phyloP scores from a whole-genome alignment of 1,139 yeast species.

The Nakaseomyces kungkrabaensis region DNA sequence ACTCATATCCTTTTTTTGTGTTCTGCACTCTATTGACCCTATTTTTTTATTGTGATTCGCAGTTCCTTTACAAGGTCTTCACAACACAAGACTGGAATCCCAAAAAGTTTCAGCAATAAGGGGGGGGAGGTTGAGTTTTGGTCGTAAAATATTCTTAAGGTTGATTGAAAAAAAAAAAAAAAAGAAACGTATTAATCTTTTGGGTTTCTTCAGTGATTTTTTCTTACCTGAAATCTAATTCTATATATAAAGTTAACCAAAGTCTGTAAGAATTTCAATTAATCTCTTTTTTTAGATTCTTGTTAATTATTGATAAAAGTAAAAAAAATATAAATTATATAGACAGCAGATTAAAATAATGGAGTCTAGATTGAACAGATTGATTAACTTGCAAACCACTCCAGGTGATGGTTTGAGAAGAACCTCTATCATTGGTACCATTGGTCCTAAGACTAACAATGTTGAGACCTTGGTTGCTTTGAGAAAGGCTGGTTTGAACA shows the following conservation, averaged over 20 bases:
- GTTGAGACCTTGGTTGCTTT: slow-evolving; percentile 76
- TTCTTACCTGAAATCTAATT: too few species aligned
- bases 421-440: slow-evolving; percentile 94
- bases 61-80: too few species aligned
- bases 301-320: background rate
- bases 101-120: background rate
- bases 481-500: slow-evolving; percentile 94
- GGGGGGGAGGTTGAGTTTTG: background rate
- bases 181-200: too few species aligned
- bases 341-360: background rate
- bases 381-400: slow-evolving; percentile 65
- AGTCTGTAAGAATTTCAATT: too few species aligned
- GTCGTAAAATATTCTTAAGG: too few species aligned
- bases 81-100: background rate
- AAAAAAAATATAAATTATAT: background rate
- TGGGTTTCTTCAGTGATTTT: too few species aligned
- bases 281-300: too few species aligned
- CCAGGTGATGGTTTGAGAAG: slow-evolving; percentile 86
- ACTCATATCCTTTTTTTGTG: too few species aligned
- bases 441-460: slow-evolving; percentile 92
- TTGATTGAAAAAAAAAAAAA: too few species aligned
- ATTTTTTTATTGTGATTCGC: too few species aligned
- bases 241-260: too few species aligned
- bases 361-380: slow-evolving; percentile 49
- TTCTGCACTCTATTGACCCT: too few species aligned